phyloP scores from a whole-genome alignment of 495 filamentous ascomycete species.

The Polyplosphaeria fusca region DNA sequence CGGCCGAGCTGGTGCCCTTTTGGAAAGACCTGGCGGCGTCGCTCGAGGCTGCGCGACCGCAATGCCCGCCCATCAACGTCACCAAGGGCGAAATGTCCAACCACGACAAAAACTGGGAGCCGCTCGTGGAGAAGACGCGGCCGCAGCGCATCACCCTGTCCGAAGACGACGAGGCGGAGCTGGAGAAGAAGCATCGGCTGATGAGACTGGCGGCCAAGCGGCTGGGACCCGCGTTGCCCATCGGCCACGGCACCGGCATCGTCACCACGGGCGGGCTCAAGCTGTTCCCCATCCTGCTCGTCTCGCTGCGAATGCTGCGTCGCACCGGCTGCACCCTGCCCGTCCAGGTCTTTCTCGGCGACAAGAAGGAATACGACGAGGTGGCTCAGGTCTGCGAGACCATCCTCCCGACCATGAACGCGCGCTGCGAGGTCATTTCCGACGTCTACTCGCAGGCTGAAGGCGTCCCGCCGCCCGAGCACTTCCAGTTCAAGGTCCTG shows the following conservation, averaged over 20 bases:
- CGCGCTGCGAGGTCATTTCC: slow-evolving; percentile 46
- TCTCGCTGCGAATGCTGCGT: slow-evolving; percentile 57
- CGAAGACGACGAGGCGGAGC: not conserved
- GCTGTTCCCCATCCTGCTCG: slow-evolving; percentile 14
- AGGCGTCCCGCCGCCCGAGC: slow-evolving; percentile 16
- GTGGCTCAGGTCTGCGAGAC: slow-evolving; percentile 48
- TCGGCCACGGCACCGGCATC: slow-evolving; percentile 5
- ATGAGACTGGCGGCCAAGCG: not conserved
- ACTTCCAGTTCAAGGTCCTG: slow-evolving; percentile 61
- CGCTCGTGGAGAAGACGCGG: not conserved
- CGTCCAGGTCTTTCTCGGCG: slow-evolving; percentile 58
- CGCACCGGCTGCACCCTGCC: slow-evolving; percentile 55
- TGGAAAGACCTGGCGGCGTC: not conserved
- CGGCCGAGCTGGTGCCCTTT: not conserved
- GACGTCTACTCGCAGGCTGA: slow-evolving; percentile 18
- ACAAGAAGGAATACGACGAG: slow-evolving; percentile 49
- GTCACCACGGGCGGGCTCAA: slow-evolving; percentile 2
- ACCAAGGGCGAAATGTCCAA: not conserved
- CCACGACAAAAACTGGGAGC: slow-evolving; percentile 3
- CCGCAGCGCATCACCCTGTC: not conserved
- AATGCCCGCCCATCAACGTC: not conserved
- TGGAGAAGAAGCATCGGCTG: not conserved
- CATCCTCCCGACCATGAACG: slow-evolving; percentile 51
- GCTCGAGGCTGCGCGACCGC: not conserved
- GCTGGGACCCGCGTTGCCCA: not conserved